A percentile compares a stretch with the other conserved stretches of the same genome.
Evolutionary conservation across 805 yeast genomes (phyloP).

Genomic region (Pichia ethanolica): DNA sequence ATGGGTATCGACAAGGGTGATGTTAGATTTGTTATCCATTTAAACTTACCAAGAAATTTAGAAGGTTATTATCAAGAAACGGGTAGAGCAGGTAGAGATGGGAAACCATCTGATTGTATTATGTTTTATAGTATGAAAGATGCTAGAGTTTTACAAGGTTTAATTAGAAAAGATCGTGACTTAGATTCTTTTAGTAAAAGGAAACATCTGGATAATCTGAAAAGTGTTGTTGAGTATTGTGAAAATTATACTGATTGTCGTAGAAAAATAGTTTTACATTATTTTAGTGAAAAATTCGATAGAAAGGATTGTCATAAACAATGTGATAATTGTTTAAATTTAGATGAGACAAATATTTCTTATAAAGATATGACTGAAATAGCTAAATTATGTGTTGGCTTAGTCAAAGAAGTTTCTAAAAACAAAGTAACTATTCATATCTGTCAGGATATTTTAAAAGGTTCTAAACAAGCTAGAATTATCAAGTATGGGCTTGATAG

Average conservation of each 20-base stretch:
- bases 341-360: constrained; percentile 33
- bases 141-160: constrained; percentile 63
- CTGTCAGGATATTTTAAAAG: constrained; percentile 77
- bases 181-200: constrained; percentile 58
- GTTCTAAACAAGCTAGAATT: constrained; percentile 58
- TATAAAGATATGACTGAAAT: constrained; percentile 61
- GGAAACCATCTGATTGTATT: constrained; percentile 71
- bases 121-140: constrained; percentile 77
- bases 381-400: constrained; percentile 49
- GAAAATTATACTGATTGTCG: constrained; percentile 89
- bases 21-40: constrained; percentile 85
- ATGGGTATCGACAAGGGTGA: constrained; percentile 98
- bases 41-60: constrained; percentile 78
- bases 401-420: constrained; percentile 50
- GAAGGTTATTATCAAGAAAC: constrained; percentile 98
- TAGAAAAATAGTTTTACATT: constrained; percentile 78
- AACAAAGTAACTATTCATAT: constrained; percentile 67
- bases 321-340: constrained; percentile 79
- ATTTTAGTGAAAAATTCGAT: constrained; percentile 80
- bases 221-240: constrained; percentile 85
- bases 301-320: constrained; percentile 54
- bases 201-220: constrained; percentile 66
- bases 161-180: constrained; percentile 72
- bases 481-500: constrained; percentile 54
- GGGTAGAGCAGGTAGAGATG: constrained; percentile 98